Percentiles rank a stretch among this genome's conserved stretches.
phyloP scores from a whole-genome alignment of 2,329 filamentous ascomycete species.

The Ascochyta koolunga region DNA sequence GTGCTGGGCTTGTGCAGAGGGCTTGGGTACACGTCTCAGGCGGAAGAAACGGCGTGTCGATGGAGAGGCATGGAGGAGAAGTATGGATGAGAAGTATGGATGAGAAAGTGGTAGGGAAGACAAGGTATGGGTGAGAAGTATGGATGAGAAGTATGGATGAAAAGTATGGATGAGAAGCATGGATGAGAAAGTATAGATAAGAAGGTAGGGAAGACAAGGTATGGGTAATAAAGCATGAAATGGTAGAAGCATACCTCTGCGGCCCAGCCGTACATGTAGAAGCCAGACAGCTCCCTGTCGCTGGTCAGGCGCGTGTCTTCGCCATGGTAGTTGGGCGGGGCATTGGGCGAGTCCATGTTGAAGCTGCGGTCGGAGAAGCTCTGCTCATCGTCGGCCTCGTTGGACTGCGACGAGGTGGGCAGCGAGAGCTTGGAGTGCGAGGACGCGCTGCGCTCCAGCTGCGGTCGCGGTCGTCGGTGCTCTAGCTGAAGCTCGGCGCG shows the following conservation, averaged over 20 bases:
- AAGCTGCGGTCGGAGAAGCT: constrained; percentile 39
- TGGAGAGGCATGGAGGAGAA: neutral
- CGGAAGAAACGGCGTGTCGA: neutral
- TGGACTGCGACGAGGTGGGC: constrained; percentile 45
- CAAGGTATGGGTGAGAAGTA: too few species aligned
- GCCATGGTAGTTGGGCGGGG: constrained; percentile 68
- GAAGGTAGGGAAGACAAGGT: too few species aligned
- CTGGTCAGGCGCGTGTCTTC: constrained; percentile 92
- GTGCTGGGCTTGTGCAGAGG: neutral
- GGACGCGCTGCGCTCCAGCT: constrained; percentile 40
- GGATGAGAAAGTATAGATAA: too few species aligned
- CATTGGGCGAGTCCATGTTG: constrained; percentile 42
- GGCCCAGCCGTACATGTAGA: constrained; percentile 96
- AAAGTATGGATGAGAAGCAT: neutral
- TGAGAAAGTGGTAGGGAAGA: too few species aligned
- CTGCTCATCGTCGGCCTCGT: constrained; percentile 54
- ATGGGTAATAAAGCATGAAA: too few species aligned
- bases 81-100: neutral
- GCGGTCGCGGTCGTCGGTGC: constrained; percentile 32
- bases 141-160: neutral
- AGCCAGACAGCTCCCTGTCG: constrained; percentile 83
- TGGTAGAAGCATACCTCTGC: constrained; percentile 68
- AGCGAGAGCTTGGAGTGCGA: constrained; percentile 43
- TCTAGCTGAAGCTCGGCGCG: constrained; percentile 20
- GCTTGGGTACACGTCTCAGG: neutral